phyloP scores from a whole-genome alignment of 768 basidiomycete genomes.

The Boletus rubescentipes region DNA sequence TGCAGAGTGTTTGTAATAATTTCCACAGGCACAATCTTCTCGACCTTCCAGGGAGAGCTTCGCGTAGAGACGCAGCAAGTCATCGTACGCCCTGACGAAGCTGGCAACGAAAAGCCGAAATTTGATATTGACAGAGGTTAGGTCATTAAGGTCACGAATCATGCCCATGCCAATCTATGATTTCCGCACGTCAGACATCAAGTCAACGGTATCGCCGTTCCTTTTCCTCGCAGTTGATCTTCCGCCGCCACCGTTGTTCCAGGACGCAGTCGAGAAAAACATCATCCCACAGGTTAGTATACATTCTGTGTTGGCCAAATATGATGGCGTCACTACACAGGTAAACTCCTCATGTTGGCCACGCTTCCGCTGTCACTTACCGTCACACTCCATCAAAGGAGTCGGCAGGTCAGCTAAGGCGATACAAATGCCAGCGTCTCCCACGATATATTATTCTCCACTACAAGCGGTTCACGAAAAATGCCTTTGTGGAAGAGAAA shows the following conservation, averaged over 20 bases:
- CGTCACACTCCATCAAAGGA: slow-evolving; percentile 51
- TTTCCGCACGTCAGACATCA: slow-evolving; percentile 64
- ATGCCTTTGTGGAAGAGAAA: slow-evolving; percentile 96
- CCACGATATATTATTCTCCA: slow-evolving; percentile 93
- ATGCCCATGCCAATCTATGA: slow-evolving; percentile 20
- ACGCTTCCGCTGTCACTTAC: slow-evolving; percentile 13
- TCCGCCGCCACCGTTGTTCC: slow-evolving; percentile 96
- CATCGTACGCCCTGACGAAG: slow-evolving; percentile 74
- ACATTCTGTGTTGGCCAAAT: slow-evolving; percentile 87
- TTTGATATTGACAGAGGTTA: slow-evolving; percentile 95
- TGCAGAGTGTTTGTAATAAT: slow-evolving; percentile 19
- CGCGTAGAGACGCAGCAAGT: slow-evolving; percentile 93
- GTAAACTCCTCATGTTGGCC: slow-evolving; percentile 41
- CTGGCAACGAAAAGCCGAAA: slow-evolving; percentile 75
- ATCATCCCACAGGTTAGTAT: slow-evolving; percentile 98
- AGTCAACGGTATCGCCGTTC: slow-evolving; percentile 83
- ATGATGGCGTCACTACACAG: slow-evolving; percentile 89
- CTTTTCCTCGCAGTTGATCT: slow-evolving; percentile 94
- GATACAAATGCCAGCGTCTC: slow-evolving; percentile 86
- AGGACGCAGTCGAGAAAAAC: slow-evolving; percentile 94
- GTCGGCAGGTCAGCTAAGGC: slow-evolving; percentile 76
- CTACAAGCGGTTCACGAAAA: slow-evolving; percentile 96
- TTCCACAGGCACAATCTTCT: slow-evolving; percentile 79
- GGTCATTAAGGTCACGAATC: slow-evolving; percentile 19
- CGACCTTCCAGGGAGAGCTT: slow-evolving; percentile 92